A percentile compares a stretch with the other conserved stretches of the same genome.
Conservation (phyloP, 176 grass and related monocot species). For the Triticum timopheevii region DNA sequence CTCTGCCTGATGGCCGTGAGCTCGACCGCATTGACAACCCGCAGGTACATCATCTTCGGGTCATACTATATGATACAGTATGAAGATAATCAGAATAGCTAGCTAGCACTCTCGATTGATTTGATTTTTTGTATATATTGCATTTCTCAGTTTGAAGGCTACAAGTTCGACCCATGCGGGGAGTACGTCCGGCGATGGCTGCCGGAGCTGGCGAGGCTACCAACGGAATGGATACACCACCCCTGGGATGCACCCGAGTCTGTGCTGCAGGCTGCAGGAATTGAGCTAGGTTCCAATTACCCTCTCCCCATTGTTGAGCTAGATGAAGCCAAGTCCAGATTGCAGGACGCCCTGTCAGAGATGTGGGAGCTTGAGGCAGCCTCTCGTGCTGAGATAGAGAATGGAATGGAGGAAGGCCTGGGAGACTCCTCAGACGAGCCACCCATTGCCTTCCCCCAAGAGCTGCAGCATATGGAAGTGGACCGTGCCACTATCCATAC, state of each 20-base stretch:
- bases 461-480: slow-evolving; percentile 74
- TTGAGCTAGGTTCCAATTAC: slow-evolving; percentile 97
- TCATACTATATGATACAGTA: too few species aligned
- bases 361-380: slow-evolving; percentile 95
- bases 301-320: slow-evolving; percentile 79
- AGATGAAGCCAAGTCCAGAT: slow-evolving; percentile 66
- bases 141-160: slow-evolving; percentile 77
- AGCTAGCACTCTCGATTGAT: background rate
- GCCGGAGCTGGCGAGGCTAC: slow-evolving; percentile 85
- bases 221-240: slow-evolving; percentile 99
- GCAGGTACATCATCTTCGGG: slow-evolving; percentile 29
- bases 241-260: slow-evolving; percentile 91
- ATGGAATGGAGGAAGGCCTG: slow-evolving; percentile 94
- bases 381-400: slow-evolving; percentile 75
- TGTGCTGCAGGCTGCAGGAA: slow-evolving; percentile 85
- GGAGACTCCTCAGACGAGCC: slow-evolving; percentile 86
- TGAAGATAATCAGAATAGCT: slow-evolving; percentile 15
- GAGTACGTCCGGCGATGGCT: slow-evolving; percentile 96
- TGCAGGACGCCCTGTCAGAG: slow-evolving; percentile 72
- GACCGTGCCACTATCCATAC: slow-evolving; percentile 40
- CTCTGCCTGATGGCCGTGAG: slow-evolving; percentile 87
- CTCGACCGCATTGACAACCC: slow-evolving; percentile 96
- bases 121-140: slow-evolving; percentile 27
- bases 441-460: slow-evolving; percentile 58
- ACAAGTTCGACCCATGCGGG: slow-evolving; percentile 84